These are phyloP conservation scores for Xerocomus spinulosus DNA, from an alignment of 768 basidiomycete species.

Conservation along the genomic window DNA sequence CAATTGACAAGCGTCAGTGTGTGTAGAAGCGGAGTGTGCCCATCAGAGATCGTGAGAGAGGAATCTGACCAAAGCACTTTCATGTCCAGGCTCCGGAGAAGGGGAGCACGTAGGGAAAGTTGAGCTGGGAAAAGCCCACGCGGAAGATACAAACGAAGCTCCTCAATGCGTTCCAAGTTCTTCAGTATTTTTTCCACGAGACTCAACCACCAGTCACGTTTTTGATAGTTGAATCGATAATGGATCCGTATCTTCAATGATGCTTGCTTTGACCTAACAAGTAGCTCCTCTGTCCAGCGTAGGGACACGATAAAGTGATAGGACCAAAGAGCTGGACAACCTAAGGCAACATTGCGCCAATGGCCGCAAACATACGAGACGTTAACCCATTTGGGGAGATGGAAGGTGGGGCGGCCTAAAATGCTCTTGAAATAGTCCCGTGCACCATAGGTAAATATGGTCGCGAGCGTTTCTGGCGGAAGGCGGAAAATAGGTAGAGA, in stretches of 20 bases:
- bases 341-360: not conserved
- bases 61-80: not conserved
- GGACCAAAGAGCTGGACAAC: not conserved
- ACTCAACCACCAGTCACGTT: not conserved
- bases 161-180: not conserved
- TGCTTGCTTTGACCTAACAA: conserved; percentile 40
- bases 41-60: not conserved
- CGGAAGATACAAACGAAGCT: not conserved
- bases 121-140: too few relatives aligned
- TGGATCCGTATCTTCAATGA: conserved; percentile 10
- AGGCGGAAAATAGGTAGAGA: not conserved
- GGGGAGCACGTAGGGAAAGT: not conserved
- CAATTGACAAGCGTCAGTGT: not conserved
- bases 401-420: not conserved
- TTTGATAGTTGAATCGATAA: not conserved
- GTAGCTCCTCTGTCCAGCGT: conserved; percentile 37
- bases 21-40: not conserved
- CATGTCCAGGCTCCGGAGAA: not conserved
- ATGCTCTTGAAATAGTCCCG: not conserved
- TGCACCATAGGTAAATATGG: not conserved
- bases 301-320: conserved; percentile 26
- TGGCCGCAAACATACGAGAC: not conserved
- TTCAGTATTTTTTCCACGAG: not conserved
- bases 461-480: not conserved
- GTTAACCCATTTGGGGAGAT: not conserved